Evolutionary conservation across 2,329 filamentous ascomycete genomes (phyloP), one percentile per base, ranked within the genome.

Genomic region (Cercospora zeina): DNA sequence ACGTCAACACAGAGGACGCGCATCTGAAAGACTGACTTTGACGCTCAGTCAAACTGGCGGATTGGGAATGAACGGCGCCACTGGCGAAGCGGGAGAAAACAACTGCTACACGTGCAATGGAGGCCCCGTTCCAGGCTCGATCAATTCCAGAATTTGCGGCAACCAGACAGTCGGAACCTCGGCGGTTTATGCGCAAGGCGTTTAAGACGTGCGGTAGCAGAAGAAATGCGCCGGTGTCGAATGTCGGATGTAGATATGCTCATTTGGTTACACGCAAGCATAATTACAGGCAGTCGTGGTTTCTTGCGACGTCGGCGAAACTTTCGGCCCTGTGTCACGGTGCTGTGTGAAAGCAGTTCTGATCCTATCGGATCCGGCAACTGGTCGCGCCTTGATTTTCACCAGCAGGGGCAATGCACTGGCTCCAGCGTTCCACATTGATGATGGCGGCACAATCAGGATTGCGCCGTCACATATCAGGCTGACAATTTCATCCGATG

Each of bases 121-220:
- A 1, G 67, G 62, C 1, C 59, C 57, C 21, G 27, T 61, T 4
- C 30, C 61, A 3, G 65, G 65, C 6, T 58, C 61, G 8, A 56
- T 65, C n/a, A 39, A n/a, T n/a, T n/a, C 58, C 11, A 71, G 71
- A 5, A 61, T 62, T 6, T 73, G 71, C 56, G 71, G 71, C 0
- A 73, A 72, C 57, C 54, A 47, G 8, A 65, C 70, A 8, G 45
- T 64, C 4, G 64, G 49, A 21, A 72, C 71, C 8, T 67, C 71
- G n/a, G 71, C 71, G 1, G 69, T 73, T 16, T 73, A 67, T 45
- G 71, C 71, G 27, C 62, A 67, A 57, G 67, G 59, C 0, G 71
- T 69, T 33, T 72, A 27, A 50, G n/a, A 21, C 7, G 21, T 36
- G 31, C 16, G 49, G 33, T 24, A 39, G 34, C 16, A 47, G 37